Evolutionary conservation across 208 protist genomes (phyloP).

Genomic region (Trypanosoma lewisi): DNA sequence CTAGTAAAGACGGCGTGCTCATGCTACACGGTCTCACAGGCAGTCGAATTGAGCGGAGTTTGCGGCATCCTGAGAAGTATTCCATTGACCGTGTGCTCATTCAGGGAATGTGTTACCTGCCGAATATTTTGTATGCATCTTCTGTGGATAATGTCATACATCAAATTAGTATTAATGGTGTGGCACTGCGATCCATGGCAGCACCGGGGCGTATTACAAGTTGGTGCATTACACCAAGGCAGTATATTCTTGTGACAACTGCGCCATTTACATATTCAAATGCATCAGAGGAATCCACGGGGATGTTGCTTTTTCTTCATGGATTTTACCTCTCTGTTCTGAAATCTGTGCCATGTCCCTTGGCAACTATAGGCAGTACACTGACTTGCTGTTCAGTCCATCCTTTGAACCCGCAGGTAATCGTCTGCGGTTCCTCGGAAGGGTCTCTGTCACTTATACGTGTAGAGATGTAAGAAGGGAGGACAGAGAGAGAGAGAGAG

Average conservation of each 20-base stretch:
- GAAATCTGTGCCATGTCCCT: slow-evolving; percentile 47
- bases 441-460: slow-evolving; percentile 33
- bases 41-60: slow-evolving; percentile 59
- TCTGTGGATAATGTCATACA: slow-evolving; percentile 70
- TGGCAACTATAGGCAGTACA: slow-evolving; percentile 28
- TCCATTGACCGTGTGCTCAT: slow-evolving; percentile 80
- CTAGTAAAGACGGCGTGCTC: slow-evolving; percentile 75
- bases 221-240: slow-evolving; percentile 63
- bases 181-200: slow-evolving; percentile 52
- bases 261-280: slow-evolving; percentile 18
- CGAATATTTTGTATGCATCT: slow-evolving; percentile 77
- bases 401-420: slow-evolving; percentile 60
- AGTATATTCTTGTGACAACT: slow-evolving; percentile 70
- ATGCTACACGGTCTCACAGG: slow-evolving; percentile 77
- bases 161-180: slow-evolving; percentile 82
- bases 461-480: slow-evolving; percentile 1
- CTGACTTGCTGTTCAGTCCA: slow-evolving; percentile 50
- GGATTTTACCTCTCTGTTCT: slow-evolving; percentile 63
- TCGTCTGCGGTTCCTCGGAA: slow-evolving; percentile 44
- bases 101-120: slow-evolving; percentile 74
- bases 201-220: slow-evolving; percentile 60
- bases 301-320: slow-evolving; percentile 66
- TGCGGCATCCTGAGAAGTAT: slow-evolving; percentile 63
- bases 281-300: slow-evolving; percentile 15
- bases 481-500: neutral